Conservation (phyloP, 495 filamentous ascomycete genomes). For the Tuber microsphaerosporum region DNA sequence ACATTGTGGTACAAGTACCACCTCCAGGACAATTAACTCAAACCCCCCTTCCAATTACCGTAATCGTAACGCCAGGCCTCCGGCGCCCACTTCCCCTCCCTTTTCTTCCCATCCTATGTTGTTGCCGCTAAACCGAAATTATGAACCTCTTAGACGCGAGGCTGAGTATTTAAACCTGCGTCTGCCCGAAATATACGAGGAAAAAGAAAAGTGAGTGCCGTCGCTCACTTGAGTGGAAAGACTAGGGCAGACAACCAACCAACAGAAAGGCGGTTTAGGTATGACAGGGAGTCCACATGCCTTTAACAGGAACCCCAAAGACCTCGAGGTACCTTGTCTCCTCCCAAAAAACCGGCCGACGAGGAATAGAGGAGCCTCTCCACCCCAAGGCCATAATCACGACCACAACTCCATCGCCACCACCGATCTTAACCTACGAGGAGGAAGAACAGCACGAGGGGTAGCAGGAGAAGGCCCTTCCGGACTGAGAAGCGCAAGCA, state of each 20-base stretch:
- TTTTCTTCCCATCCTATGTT: not conserved
- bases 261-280: not conserved
- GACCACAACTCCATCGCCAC: not conserved
- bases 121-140: not conserved
- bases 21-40: not conserved
- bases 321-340: not conserved
- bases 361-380: not conserved
- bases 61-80: not conserved
- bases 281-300: not conserved
- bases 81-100: not conserved
- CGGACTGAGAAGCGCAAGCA: not conserved
- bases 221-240: not conserved
- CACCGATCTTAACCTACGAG: not conserved
- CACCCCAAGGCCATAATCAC: not conserved
- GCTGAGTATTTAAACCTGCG: slow-evolving; percentile 3
- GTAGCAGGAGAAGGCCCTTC: not conserved
- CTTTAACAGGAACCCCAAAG: not conserved
- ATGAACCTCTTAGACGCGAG: not conserved
- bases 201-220: not conserved
- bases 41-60: not conserved
- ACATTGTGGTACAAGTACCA: not conserved
- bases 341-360: not conserved
- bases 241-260: not conserved
- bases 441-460: not conserved
- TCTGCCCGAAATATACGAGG: not conserved